Conservation (phyloP, 1,139 yeast species). For the Debaryomyces sp. region DNA sequence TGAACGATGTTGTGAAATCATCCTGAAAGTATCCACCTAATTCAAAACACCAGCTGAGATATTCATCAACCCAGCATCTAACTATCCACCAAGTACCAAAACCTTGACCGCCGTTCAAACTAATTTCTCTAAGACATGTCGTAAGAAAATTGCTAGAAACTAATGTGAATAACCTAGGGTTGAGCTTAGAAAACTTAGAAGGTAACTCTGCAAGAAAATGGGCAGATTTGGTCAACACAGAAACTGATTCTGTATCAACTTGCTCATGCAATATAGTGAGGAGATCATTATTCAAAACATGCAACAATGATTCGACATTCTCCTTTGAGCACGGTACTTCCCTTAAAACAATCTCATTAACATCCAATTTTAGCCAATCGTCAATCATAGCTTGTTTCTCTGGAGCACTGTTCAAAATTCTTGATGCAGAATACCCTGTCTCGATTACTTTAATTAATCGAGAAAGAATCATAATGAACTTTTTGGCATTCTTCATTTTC, state of each 20-base stretch:
- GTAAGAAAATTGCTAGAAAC: slow-evolving; percentile 59
- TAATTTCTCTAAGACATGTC: slow-evolving; percentile 66
- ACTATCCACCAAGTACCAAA: slow-evolving; percentile 82
- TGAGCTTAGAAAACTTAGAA: slow-evolving; percentile 43
- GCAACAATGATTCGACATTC: slow-evolving; percentile 34
- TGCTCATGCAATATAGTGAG: slow-evolving; percentile 7
- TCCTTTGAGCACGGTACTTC: slow-evolving; percentile 56
- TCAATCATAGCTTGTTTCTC: slow-evolving; percentile 56
- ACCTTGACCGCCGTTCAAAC: slow-evolving; percentile 59
- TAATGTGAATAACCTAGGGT: slow-evolving; percentile 60
- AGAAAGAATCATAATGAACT: slow-evolving; percentile 58
- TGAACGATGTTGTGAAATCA: slow-evolving; percentile 23
- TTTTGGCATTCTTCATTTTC: slow-evolving; percentile 58
- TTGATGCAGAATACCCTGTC: slow-evolving; percentile 58
- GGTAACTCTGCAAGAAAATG: slow-evolving; percentile 47
- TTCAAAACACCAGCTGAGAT: slow-evolving; percentile 69
- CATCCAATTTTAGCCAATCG: slow-evolving; percentile 63
- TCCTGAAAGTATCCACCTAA: slow-evolving; percentile 61
- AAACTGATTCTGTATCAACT: slow-evolving; percentile 7
- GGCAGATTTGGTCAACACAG: slow-evolving; percentile 18
- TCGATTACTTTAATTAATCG: slow-evolving; percentile 63
- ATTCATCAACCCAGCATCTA: slow-evolving; percentile 78
- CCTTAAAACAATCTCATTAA: slow-evolving; percentile 50
- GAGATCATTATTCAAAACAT: slow-evolving; percentile 42
- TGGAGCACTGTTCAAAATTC: slow-evolving; percentile 47